Evolutionary conservation across 352 stramenopile species (phyloP).

Genomic region (Pythium chondricola): DNA sequence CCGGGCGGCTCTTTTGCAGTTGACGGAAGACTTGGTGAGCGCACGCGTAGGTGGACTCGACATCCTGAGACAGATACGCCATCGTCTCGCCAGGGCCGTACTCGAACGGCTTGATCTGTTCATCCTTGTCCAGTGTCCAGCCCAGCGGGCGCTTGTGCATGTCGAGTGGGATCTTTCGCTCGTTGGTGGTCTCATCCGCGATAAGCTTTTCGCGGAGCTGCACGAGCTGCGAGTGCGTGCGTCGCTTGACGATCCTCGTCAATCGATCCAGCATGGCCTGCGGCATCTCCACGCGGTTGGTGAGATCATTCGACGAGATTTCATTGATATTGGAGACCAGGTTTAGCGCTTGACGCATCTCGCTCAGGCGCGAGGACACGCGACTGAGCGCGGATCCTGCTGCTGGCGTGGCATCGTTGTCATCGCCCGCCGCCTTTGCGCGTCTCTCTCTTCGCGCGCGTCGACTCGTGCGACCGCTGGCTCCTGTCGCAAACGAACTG

Average conservation of each 20-base stretch:
- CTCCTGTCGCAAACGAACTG: slow-evolving; percentile 10
- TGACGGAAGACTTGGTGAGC: slow-evolving; percentile 65
- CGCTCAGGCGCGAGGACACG: slow-evolving; percentile 23
- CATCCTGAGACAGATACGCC: slow-evolving; percentile 65
- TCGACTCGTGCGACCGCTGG: slow-evolving; percentile 15
- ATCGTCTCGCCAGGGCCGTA: slow-evolving; percentile 74
- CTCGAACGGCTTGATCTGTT: slow-evolving; percentile 54
- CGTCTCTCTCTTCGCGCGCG: slow-evolving; percentile 41
- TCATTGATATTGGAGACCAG: slow-evolving; percentile 57
- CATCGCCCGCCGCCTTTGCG: slow-evolving; percentile 15
- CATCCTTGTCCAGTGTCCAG: slow-evolving; percentile 66
- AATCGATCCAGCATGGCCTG: slow-evolving; percentile 51
- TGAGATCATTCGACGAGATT: slow-evolving; percentile 55
- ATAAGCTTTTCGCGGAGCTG: slow-evolving; percentile 52
- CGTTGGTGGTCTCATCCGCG: slow-evolving; percentile 34
- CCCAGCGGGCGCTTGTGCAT: slow-evolving; percentile 73
- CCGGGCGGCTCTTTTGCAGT: slow-evolving; percentile 38
- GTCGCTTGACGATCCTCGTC: slow-evolving; percentile 47
- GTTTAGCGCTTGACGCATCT: slow-evolving; percentile 29
- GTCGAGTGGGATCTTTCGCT: slow-evolving; percentile 55
- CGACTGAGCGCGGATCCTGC: background rate
- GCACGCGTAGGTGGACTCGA: slow-evolving; percentile 67
- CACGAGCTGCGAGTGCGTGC: slow-evolving; percentile 77
- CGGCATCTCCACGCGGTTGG: slow-evolving; percentile 70
- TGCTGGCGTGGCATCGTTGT: background rate